Conservation (phyloP, 139 green algal genomes). For the Yamagishiella unicocca region DNA sequence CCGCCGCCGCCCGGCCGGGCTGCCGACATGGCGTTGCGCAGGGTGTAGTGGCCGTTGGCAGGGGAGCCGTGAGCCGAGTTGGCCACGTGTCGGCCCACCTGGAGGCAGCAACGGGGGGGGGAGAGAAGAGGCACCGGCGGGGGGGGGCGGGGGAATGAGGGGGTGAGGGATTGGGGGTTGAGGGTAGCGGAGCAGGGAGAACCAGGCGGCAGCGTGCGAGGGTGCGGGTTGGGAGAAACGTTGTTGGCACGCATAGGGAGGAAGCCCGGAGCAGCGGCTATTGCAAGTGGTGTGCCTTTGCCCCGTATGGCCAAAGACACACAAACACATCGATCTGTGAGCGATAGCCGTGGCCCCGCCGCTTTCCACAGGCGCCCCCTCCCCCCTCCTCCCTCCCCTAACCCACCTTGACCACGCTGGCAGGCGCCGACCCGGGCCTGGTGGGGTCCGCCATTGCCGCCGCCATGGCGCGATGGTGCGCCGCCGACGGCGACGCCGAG, state of each 20-base stretch:
- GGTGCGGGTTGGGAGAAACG: not conserved
- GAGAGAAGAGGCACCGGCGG: too few relatives aligned
- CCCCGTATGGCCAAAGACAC: too few relatives aligned
- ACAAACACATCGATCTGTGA: too few relatives aligned
- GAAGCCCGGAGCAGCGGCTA: too few relatives aligned
- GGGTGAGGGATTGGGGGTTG: not conserved
- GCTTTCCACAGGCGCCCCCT: too few relatives aligned
- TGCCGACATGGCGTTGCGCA: conserved; percentile 40
- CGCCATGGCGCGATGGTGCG: conserved; percentile 10
- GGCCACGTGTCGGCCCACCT: not conserved
- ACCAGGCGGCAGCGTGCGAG: not conserved
- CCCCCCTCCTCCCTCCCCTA: too few relatives aligned
- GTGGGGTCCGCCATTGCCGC: not conserved
- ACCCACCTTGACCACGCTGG: conserved; percentile 40
- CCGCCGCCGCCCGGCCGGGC: conserved; percentile 47
- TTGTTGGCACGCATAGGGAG: not conserved
- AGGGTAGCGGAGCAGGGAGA: not conserved
- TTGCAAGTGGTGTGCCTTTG: too few relatives aligned
- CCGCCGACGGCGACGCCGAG: conserved; percentile 26
- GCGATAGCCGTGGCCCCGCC: too few relatives aligned
- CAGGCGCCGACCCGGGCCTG: conserved; percentile 18
- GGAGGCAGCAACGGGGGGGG: too few relatives aligned
- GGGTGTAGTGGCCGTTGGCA: conserved; percentile 42
- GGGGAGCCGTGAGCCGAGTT: conserved; percentile 10
- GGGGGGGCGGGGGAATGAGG: not conserved